Conservation (phyloP, 2,329 filamentous ascomycete species). For the Emmonsiellopsis sp. region DNA sequence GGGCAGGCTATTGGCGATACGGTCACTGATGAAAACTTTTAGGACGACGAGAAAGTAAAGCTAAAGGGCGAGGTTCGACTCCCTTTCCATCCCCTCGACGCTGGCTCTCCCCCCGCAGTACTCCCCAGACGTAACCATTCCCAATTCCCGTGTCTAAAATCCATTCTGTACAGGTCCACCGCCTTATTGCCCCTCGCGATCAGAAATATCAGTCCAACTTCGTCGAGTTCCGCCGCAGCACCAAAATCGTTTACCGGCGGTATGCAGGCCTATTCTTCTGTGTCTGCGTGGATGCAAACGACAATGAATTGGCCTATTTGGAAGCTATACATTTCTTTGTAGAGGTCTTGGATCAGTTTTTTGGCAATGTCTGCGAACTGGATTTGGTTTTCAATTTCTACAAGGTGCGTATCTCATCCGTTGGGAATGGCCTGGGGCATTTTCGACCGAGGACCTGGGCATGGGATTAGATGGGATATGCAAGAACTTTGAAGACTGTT, state of each 20-base stretch:
- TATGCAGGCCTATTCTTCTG: conserved; percentile 99
- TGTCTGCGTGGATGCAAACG: conserved; percentile 96
- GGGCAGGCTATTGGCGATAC: conserved; percentile 6
- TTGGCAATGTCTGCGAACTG: conserved; percentile 97
- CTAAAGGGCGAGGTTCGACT: conserved; percentile 81
- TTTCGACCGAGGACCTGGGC: not conserved
- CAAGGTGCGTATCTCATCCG: conserved; percentile 41
- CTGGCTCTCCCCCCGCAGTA: too few relatives aligned
- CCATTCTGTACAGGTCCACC: conserved; percentile 61
- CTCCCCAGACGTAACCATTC: not conserved
- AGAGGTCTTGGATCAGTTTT: conserved; percentile 96
- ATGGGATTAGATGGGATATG: not conserved
- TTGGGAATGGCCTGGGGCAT: not conserved
- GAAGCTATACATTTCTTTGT: conserved; percentile 99
- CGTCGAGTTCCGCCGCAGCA: conserved; percentile 64
- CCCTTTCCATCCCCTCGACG: not conserved
- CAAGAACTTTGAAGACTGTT: not conserved
- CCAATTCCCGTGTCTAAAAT: not conserved
- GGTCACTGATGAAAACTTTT: conserved; percentile 5
- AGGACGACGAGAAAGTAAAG: conserved; percentile 98
- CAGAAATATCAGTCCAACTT: conserved; percentile 99
- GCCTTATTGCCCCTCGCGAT: conserved; percentile 91
- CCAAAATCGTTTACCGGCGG: conserved; percentile 93
- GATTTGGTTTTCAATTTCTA: conserved; percentile 73
- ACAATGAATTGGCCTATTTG: conserved; percentile 93